Evolutionary conservation across 2,329 filamentous ascomycete species (phyloP), one percentile per base, ranked within the genome.

Genomic region (Tolypocladium nubicola): DNA sequence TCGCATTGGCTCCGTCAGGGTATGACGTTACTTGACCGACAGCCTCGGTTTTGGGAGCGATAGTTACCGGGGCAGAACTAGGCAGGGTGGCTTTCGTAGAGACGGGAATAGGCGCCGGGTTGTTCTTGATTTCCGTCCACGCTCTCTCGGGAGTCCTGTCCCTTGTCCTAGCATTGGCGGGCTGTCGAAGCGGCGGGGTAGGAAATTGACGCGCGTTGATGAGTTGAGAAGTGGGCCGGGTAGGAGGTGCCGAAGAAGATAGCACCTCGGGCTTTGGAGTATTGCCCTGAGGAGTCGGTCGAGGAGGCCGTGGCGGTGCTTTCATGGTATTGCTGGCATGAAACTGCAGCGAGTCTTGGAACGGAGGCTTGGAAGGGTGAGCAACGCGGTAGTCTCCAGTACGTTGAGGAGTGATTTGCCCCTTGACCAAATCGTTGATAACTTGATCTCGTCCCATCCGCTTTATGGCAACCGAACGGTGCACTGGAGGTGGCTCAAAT

Each of bases 1-100:
- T 99, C 2, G 90, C 84, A 62, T 87, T 86, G 1, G 90, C 89
- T 1, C 88, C 79, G 71, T 99, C 92, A 0, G 94, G 94, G 68
- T 89, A 97, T 54, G 89, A 82, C 10, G 80, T 82, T 23, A 75
- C 75, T 54, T 76, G 71, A 13, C 83, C 77, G 16, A 78, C 70
- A 1, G 79, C 68, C 45, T 83, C 80, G 6, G 68, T 56, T 33
- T 69, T 64, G 21, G 71, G 53, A 30, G 66, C 53, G 49, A 63
- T 35, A 39, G 60, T 61, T 39, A 65, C 62, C 16, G 62, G 57
- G 8, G 57, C 60, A 10, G 60, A 39, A 1, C 26, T 50, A n/a
- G 52, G 41, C 21, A 45, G 1, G 39, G 55, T 21, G 8, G 23
- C 11, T 35, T 54, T 57, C 6, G 45, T 13, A 10, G 55, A 9